A percentile compares a stretch with the other conserved stretches of the same genome.
Conservation (phyloP, 345 rosid genomes). For the Citrus inodora region DNA sequence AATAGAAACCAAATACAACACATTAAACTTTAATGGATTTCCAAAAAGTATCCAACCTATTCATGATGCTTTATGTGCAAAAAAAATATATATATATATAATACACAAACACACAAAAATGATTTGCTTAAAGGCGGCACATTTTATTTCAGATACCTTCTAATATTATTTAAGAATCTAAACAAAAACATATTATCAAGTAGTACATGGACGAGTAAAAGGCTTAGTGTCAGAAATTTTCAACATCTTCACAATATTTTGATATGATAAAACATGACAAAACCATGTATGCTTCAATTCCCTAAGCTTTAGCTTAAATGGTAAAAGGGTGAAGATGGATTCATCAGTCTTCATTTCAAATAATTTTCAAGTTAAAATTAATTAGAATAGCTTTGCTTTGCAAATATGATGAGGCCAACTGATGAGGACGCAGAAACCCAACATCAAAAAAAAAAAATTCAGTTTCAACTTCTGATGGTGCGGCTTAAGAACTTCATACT, state of each 20-base stretch:
- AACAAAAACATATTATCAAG: background rate
- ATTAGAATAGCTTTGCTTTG: background rate
- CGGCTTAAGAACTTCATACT: background rate
- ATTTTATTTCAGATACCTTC: background rate
- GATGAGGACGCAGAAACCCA: background rate
- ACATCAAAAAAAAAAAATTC: background rate
- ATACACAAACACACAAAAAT: background rate
- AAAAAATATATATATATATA: background rate
- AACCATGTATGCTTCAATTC: background rate
- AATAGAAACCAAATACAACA: background rate
- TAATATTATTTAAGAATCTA: background rate
- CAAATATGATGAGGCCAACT: background rate
- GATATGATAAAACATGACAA: background rate
- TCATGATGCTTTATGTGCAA: background rate
- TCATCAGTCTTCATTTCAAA: background rate
- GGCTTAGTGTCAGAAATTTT: background rate
- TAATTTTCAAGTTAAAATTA: background rate
- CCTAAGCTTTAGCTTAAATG: background rate
- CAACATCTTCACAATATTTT: background rate
- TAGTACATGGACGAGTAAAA: background rate
- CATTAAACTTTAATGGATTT: background rate
- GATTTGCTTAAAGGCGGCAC: background rate
- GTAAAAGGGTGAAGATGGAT: background rate
- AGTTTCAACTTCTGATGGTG: background rate
- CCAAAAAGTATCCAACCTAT: background rate